phyloP scores from a whole-genome alignment of 2,329 filamentous ascomycete species.

The Clonostachys solani region DNA sequence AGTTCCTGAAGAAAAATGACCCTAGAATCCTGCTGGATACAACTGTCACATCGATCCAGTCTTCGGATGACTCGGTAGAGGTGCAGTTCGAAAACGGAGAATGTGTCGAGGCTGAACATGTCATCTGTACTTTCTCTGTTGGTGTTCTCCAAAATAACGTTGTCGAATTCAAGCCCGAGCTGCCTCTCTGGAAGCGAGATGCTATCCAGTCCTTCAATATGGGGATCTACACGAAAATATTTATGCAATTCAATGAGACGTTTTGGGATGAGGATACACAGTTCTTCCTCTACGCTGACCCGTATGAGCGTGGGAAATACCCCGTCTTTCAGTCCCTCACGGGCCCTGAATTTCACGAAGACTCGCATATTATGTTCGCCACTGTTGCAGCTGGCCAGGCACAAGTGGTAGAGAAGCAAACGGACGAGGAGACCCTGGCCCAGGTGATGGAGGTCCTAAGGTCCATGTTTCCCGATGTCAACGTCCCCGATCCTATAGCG shows the following conservation, averaged over 20 bases:
- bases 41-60: constrained; percentile 48
- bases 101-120: constrained; percentile 56
- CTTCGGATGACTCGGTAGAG: constrained; percentile 42
- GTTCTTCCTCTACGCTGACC: constrained; percentile 40
- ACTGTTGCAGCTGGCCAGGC: constrained; percentile 55
- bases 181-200: constrained; percentile 61
- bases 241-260: constrained; percentile 62
- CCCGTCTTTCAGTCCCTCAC: constrained; percentile 63
- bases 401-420: constrained; percentile 54
- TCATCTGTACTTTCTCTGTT: constrained; percentile 63
- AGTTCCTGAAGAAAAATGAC: constrained; percentile 53
- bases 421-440: constrained; percentile 49
- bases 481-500: constrained; percentile 53
- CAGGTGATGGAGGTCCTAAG: constrained; percentile 55
- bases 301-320: constrained; percentile 33
- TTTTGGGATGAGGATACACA: constrained; percentile 53
- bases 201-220: constrained; percentile 63
- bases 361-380: constrained; percentile 61
- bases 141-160: constrained; percentile 62
- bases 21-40: constrained; percentile 53
- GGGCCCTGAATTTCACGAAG: constrained; percentile 51
- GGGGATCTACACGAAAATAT: constrained; percentile 72
- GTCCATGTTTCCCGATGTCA: constrained; percentile 54
- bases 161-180: constrained; percentile 50
- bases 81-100: constrained; percentile 47